Evolutionary conservation across 495 filamentous ascomycete species (phyloP), one percentile per base, ranked within the genome.

Genomic region (Immersiella caudata): DNA sequence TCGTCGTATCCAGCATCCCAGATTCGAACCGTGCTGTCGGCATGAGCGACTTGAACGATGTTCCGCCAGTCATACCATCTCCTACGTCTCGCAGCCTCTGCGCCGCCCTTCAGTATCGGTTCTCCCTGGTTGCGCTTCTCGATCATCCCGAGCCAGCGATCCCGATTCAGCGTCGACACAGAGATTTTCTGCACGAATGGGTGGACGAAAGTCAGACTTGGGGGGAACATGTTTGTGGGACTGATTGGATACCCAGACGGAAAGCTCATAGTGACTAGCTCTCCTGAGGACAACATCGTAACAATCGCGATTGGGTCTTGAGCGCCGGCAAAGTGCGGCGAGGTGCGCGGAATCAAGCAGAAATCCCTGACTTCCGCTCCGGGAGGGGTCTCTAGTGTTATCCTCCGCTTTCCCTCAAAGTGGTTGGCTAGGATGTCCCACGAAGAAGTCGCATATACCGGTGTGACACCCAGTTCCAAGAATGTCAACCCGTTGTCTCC

Each of bases 1-100:
- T 98, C 95, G 6, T 86, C 90, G 70, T 94, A 88, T 0, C 96
- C 96, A 27, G 88, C 84, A 76, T 99, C 95, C 93, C 93, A 99
- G 12, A 97, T 79, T 7, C 93, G 83, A 11, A 98, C 79, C 0
- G 89, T 95, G 46, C 94, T 92, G 78, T 98, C 95, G 6, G 87
- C 91, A 75, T 98, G 94, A 0, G 91, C 87, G 4, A 91, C 92
- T 58, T 92, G 88, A 18, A 95, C 79, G 26, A 99, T 81, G 52
- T 93, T 96, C 22, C 95, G 85, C 66, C 86, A 81, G 68, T 97
- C 93, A 68, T 90, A 92, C 22, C 92, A 85, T 71, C 91, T 90
- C 57, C 91, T 79, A 1, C 87, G 81, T 58, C 87, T 89, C 14
- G 79, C 81, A 20, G 84, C 85, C 77, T 90, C 90, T 6, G 85